Evolutionary conservation across 2,329 filamentous ascomycete genomes (phyloP), one percentile per base, ranked within the genome.

Genomic region (Polytolypa hystricis): DNA sequence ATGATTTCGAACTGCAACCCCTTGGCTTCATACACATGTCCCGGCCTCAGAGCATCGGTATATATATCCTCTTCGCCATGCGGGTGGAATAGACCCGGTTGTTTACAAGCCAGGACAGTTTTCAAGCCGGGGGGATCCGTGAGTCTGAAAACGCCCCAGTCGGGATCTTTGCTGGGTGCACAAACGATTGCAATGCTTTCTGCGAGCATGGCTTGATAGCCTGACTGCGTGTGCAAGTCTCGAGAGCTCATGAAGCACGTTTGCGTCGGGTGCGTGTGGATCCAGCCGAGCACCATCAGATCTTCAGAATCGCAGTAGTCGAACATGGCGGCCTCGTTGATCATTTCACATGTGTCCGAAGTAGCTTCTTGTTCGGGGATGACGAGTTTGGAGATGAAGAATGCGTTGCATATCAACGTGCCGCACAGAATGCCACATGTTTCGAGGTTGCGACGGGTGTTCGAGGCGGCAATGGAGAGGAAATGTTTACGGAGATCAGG

Each of bases 151-250:
- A 93, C 81, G 33, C 91, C 91, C 68, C 84, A 89, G 43, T 84
- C 89, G 19, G 55, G 51, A 25, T 71, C 68, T 50, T 82, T 84
- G 39, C 73, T 81, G 0, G 91, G 91, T 4, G 91, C 84, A 62
- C 91, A 98, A 26, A 98, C 91, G 51, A 98, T 93, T 3, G 91
- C 91, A 44, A 98, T 86, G 50, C 84, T 93, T 66, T 98, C 91
- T 1, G 86, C 81, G 62, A 96, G 74, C 85, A 95, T 95, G 41
- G 91, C 79, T 60, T 98, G 91, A 56, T 95, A 96, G 8, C 86
- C 86, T 3, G 80, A 79, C 54, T 94, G 89, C 0, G 93, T 98
- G 55, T 98, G 91, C 47, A 96, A 56, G 54, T 98, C 91, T 33
- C 89, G 71, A 33, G 82, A 91, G 55, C 85, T 94, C 84, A 98